Evolutionary conservation across 129 eudicot genomes (phyloP).

Genomic region (Solidago caesia): DNA sequence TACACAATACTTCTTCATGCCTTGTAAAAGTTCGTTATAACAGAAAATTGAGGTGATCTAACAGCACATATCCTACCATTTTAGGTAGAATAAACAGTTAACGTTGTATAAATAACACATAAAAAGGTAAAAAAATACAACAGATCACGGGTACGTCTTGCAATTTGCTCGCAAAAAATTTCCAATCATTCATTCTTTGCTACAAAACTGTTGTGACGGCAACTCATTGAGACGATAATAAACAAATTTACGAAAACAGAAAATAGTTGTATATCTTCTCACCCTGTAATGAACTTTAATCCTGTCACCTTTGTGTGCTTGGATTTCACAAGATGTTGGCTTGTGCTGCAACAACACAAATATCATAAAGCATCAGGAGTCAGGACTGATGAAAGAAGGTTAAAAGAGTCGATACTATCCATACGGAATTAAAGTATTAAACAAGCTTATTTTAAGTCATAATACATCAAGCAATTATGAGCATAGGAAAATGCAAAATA

Average conservation of each 20-base stretch:
- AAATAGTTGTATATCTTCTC: slow-evolving; percentile 36
- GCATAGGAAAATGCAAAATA: neutral
- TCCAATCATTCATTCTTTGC: neutral
- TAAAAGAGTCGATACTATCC: neutral
- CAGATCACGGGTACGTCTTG: slow-evolving; percentile 9
- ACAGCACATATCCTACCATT: neutral
- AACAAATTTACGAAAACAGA: neutral
- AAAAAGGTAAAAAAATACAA: neutral
- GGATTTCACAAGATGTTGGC: slow-evolving; percentile 72
- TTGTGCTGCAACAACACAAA: slow-evolving; percentile 59
- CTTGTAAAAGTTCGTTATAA: neutral
- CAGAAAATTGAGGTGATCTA: neutral
- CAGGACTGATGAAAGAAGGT: slow-evolving; percentile 5
- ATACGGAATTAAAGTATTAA: slow-evolving; percentile 8
- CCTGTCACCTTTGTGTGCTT: slow-evolving; percentile 95
- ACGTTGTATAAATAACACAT: neutral
- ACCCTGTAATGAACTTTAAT: slow-evolving; percentile 94
- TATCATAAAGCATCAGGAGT: neutral
- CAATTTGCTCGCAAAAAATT: neutral
- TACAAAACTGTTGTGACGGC: neutral
- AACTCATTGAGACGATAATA: neutral
- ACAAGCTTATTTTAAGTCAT: slow-evolving; percentile 8
- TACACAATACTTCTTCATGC: slow-evolving; percentile 14
- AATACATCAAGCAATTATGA: slow-evolving; percentile 3
- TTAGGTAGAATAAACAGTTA: neutral